Evolutionary conservation across 2,329 filamentous ascomycete genomes (phyloP).

Genomic region (Hymenotorrendiella dingleyae): DNA sequence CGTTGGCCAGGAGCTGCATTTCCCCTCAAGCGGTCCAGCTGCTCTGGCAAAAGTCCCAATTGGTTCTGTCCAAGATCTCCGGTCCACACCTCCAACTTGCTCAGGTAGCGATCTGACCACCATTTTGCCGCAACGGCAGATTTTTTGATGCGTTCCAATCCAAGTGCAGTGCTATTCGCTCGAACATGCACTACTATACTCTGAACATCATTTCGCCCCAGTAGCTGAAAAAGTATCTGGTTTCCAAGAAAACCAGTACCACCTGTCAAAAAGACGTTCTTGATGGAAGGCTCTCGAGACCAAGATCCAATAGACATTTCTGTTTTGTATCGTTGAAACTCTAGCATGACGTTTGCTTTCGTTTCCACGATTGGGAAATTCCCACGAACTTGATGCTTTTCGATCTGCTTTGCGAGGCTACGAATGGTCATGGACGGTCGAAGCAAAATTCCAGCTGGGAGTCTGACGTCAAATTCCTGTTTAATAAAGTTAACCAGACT

Average conservation of each 20-base stretch:
- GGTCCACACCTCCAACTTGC: slow-evolving; percentile 31
- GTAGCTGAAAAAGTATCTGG: slow-evolving; percentile 20
- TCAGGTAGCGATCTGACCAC: slow-evolving; percentile 16
- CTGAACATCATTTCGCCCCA: slow-evolving; percentile 2
- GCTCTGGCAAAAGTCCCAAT: slow-evolving; percentile 59
- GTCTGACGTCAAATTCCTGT: not conserved
- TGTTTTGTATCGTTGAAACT: not conserved
- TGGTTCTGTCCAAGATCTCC: slow-evolving; percentile 67
- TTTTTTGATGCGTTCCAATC: slow-evolving; percentile 6
- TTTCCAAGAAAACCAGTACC: slow-evolving; percentile 20
- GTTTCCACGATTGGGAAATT: not conserved
- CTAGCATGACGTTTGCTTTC: not conserved
- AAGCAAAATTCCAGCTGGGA: not conserved
- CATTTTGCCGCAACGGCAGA: slow-evolving; percentile 16
- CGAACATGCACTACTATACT: slow-evolving; percentile 22
- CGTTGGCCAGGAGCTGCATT: slow-evolving; percentile 48
- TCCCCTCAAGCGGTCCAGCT: slow-evolving; percentile 56
- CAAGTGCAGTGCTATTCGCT: slow-evolving; percentile 5
- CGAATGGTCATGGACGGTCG: too few species aligned
- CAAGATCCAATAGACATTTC: not conserved
- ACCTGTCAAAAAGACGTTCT: slow-evolving; percentile 20
- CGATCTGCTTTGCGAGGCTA: not conserved
- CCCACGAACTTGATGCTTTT: not conserved
- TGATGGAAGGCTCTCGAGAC: not conserved
- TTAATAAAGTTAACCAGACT: not conserved